Conservation (phyloP, 805 yeast genomes). For the Cyberlindnera nakhonratchasimensis region DNA sequence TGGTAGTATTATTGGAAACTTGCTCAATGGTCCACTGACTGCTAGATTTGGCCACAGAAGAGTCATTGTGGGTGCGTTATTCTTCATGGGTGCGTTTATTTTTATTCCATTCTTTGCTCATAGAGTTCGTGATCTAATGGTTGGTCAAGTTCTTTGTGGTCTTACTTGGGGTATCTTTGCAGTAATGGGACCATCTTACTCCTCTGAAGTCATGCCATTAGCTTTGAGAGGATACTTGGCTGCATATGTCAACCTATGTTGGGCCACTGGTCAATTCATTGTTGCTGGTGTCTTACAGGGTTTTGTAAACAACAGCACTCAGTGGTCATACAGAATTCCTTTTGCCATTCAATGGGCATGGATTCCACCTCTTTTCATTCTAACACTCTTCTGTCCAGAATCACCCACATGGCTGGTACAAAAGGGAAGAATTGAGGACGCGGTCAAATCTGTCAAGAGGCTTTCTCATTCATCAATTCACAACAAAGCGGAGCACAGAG, state of each 20-base stretch:
- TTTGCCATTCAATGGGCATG: constrained; percentile 61
- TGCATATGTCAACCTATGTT: constrained; percentile 39
- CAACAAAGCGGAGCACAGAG: constrained; percentile 17
- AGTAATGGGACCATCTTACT: constrained; percentile 37
- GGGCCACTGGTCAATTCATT: constrained; percentile 51
- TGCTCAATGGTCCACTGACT: constrained; percentile 24
- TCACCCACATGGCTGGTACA: constrained; percentile 56
- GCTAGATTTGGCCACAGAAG: constrained; percentile 37
- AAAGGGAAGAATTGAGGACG: constrained; percentile 39
- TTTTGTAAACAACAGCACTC: constrained; percentile 24
- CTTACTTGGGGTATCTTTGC: constrained; percentile 41
- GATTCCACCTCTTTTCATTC: constrained; percentile 46
- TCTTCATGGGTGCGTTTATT: constrained; percentile 35
- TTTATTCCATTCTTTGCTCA: constrained; percentile 40
- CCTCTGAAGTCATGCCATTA: constrained; percentile 42
- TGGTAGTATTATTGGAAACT: constrained; percentile 34
- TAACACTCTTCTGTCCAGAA: constrained; percentile 48
- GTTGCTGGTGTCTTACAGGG: constrained; percentile 48
- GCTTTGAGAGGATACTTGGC: constrained; percentile 38
- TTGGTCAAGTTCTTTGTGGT: constrained; percentile 42
- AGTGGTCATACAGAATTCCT: constrained; percentile 49
- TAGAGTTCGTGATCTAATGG: constrained; percentile 33
- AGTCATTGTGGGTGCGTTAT: constrained; percentile 31
- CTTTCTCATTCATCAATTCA: constrained; percentile 20
- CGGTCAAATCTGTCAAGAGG: constrained; percentile 34